A percentile compares a stretch with the other conserved stretches of the same genome.
Evolutionary conservation across 352 stramenopile species (phyloP).

Genomic region (Phytophthora foliorum): DNA sequence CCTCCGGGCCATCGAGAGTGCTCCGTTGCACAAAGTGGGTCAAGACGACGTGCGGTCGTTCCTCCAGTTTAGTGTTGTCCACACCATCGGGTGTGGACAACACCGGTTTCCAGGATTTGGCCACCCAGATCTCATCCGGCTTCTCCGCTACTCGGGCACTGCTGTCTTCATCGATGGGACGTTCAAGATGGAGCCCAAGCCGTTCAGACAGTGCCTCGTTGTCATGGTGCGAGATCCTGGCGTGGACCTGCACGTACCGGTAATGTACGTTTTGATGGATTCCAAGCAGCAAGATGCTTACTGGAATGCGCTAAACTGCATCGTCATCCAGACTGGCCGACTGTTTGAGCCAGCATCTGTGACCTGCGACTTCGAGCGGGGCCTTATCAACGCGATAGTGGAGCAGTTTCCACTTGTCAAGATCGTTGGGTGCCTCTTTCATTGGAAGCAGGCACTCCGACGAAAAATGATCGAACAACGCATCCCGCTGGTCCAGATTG

Average conservation of each 20-base stretch:
- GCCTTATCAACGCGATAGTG: conserved; percentile 16
- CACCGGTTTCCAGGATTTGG: conserved; percentile 1
- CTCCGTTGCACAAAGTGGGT: background rate
- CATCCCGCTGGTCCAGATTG: conserved; percentile 4
- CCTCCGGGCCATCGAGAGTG: conserved; percentile 4
- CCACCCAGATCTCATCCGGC: conserved; percentile 2
- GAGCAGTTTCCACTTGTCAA: conserved; percentile 19
- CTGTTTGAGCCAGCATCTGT: conserved; percentile 8
- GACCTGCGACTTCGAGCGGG: conserved; percentile 23
- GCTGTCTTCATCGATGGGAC: conserved; percentile 11
- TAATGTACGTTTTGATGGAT: conserved; percentile 20
- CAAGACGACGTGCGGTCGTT: conserved; percentile 4
- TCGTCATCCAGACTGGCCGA: conserved; percentile 15
- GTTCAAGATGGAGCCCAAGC: conserved; percentile 7
- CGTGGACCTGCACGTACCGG: background rate
- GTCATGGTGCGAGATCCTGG: background rate
- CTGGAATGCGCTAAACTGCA: conserved; percentile 9
- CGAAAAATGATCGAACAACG: conserved; percentile 19
- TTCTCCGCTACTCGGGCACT: conserved; percentile 4
- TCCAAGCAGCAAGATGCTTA: conserved; percentile 16
- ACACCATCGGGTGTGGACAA: background rate
- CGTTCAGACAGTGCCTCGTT: background rate
- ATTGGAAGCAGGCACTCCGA: conserved; percentile 27
- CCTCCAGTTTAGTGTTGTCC: conserved; percentile 13
- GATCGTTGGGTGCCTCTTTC: conserved; percentile 20